Percentiles rank a stretch among this genome's conserved stretches.
Conservation (phyloP, 768 basidiomycete species). For the Termitomyces sp. region DNA sequence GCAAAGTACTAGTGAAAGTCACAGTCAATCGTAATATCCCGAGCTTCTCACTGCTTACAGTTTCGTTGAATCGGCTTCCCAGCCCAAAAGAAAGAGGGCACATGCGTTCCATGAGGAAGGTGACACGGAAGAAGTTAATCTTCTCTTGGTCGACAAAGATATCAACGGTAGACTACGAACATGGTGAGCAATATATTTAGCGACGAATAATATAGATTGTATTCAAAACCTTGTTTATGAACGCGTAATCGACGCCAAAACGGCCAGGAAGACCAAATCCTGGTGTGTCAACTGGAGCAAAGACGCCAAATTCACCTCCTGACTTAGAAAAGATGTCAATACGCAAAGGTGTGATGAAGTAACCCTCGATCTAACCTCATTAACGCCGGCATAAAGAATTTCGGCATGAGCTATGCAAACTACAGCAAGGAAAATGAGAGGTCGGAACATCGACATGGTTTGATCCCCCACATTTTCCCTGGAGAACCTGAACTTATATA, state of each 20-base stretch:
- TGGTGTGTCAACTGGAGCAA: constrained; percentile 24
- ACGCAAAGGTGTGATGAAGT: neutral
- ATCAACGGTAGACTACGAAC: neutral
- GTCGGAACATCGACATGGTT: constrained; percentile 3
- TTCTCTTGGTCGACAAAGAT: constrained; percentile 42
- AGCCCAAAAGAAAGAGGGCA: constrained; percentile 34
- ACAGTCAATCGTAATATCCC: neutral
- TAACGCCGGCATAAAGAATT: constrained; percentile 42
- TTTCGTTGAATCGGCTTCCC: constrained; percentile 41
- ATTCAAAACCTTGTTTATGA: constrained; percentile 45
- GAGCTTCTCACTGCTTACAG: constrained; percentile 19
- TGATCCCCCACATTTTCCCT: neutral
- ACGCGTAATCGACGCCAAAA: constrained; percentile 39
- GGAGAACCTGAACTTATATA: neutral
- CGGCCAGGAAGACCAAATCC: constrained; percentile 41
- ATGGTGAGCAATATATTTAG: neutral
- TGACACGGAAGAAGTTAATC: constrained; percentile 46
- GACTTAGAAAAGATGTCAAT: constrained; percentile 23
- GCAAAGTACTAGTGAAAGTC: constrained; percentile 32
- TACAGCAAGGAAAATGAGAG: constrained; percentile 5
- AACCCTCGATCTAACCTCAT: constrained; percentile 29
- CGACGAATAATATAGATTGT: neutral
- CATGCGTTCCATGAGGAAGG: constrained; percentile 47
- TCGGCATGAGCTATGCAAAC: constrained; percentile 17
- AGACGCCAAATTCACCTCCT: constrained; percentile 45